Percentiles rank a stretch among this genome's conserved stretches.
phyloP scores from a whole-genome alignment of 495 filamentous ascomycete genomes.

The Parathielavia appendiculata region DNA sequence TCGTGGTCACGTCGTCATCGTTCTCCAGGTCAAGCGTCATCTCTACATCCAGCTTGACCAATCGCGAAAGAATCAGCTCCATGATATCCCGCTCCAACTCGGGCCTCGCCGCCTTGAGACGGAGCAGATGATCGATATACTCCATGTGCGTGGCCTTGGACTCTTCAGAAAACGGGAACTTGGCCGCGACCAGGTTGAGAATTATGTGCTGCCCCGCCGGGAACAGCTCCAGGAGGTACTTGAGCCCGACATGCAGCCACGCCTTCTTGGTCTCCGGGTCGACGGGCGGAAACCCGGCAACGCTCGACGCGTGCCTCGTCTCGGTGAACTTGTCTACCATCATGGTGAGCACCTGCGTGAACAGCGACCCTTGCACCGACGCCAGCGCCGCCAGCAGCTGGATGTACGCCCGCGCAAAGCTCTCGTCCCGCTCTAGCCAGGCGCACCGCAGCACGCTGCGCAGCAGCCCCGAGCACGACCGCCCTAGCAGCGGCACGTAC shows the following conservation, averaged over 20 bases:
- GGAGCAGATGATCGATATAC: slow-evolving; percentile 75
- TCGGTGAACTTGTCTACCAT: slow-evolving; percentile 68
- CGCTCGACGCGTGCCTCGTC: slow-evolving; percentile 43
- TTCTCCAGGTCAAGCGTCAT: slow-evolving; percentile 84
- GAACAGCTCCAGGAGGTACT: slow-evolving; percentile 69
- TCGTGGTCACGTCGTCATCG: slow-evolving; percentile 48
- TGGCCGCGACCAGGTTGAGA: slow-evolving; percentile 54
- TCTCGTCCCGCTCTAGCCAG: slow-evolving; percentile 81
- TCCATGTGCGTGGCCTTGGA: slow-evolving; percentile 64
- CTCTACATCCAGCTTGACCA: slow-evolving; percentile 87
- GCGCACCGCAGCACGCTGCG: slow-evolving; percentile 63
- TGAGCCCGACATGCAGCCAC: slow-evolving; percentile 68
- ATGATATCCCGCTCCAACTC: slow-evolving; percentile 80
- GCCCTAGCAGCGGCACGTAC: slow-evolving; percentile 63
- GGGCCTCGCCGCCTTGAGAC: slow-evolving; percentile 66
- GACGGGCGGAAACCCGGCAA: slow-evolving; percentile 58
- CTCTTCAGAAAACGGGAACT: slow-evolving; percentile 72
- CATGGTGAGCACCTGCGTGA: slow-evolving; percentile 62
- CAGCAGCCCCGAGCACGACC: slow-evolving; percentile 69
- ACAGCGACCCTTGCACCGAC: slow-evolving; percentile 62
- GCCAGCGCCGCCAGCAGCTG: slow-evolving; percentile 75
- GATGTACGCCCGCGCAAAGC: slow-evolving; percentile 72
- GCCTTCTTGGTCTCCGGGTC: slow-evolving; percentile 54
- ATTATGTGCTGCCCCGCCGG: slow-evolving; percentile 66
- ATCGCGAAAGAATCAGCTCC: slow-evolving; percentile 69